phyloP scores from a whole-genome alignment of 1,284 basidiomycete species.

The Pseudozyma thailandica region DNA sequence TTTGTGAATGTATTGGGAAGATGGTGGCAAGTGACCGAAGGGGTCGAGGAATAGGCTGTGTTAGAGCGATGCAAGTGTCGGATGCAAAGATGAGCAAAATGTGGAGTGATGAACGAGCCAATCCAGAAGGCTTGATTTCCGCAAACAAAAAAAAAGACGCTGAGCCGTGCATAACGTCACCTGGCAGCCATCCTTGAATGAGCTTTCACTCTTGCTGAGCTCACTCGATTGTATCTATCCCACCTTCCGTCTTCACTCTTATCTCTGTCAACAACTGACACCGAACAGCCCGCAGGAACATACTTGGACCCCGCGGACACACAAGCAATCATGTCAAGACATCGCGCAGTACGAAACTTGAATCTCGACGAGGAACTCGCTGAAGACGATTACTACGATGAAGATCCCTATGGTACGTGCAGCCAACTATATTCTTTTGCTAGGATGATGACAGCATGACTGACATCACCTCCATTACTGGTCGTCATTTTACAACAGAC shows the following conservation, averaged over 20 bases:
- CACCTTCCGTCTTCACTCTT: constrained; percentile 1
- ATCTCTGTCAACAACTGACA: neutral
- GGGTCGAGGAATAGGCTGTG: no score
- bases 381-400: constrained; percentile 74
- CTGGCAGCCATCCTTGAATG: constrained; percentile 4
- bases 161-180: constrained; percentile 24
- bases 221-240: neutral
- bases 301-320: neutral
- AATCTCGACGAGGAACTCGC: constrained; percentile 79
- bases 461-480: neutral
- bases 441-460: neutral
- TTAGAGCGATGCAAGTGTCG: neutral
- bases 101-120: constrained; percentile 20
- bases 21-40: no score
- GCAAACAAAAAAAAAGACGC: neutral
- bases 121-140: constrained; percentile 8
- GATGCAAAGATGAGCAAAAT: constrained; percentile 5
- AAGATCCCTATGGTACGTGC: constrained; percentile 57
- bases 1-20: no score
- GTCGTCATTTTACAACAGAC: constrained; percentile 29
- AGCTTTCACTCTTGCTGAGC: neutral
- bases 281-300: neutral
- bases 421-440: neutral
- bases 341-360: constrained; percentile 88
- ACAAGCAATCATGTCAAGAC: constrained; percentile 70